Evolutionary conservation across 169 alveolate species (phyloP).

Genomic region (Cryptosporidium canis): DNA sequence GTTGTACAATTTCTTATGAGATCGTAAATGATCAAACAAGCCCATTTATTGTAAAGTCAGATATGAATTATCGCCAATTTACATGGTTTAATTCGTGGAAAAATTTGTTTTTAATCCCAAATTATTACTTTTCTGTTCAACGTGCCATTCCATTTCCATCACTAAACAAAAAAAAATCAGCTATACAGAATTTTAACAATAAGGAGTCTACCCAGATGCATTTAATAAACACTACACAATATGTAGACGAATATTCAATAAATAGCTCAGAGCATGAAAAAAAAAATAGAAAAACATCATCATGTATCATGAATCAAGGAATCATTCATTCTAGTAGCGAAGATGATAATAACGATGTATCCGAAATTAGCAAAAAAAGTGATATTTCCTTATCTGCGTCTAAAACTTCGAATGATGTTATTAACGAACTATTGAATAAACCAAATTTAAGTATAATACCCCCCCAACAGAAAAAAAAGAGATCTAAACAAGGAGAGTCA

Average conservation of each 20-base stretch:
- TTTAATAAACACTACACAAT: neutral
- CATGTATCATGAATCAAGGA: neutral
- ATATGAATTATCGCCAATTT: conserved; percentile 1
- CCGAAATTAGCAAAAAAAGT: neutral
- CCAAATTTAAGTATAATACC: neutral
- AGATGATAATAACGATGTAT: neutral
- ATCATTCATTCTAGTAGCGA: neutral
- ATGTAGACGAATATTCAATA: neutral
- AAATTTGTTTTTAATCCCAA: neutral
- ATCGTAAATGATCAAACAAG: neutral
- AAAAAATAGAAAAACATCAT: neutral
- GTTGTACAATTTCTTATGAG: conserved; percentile 1
- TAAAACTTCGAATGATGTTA: conserved; percentile 25
- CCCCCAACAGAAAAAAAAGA: neutral
- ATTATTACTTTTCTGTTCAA: neutral
- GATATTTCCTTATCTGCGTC: neutral
- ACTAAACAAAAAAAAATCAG: neutral
- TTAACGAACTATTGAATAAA: conserved; percentile 9
- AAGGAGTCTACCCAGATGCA: neutral
- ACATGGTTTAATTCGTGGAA: conserved; percentile 22
- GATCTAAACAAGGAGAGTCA: conserved; percentile 5
- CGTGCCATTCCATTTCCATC: neutral
- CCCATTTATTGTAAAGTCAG: neutral
- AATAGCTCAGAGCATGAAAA: neutral
- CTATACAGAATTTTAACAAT: neutral